Conservation (phyloP, 257 asterid genomes). For the Jacaranda copaia region DNA sequence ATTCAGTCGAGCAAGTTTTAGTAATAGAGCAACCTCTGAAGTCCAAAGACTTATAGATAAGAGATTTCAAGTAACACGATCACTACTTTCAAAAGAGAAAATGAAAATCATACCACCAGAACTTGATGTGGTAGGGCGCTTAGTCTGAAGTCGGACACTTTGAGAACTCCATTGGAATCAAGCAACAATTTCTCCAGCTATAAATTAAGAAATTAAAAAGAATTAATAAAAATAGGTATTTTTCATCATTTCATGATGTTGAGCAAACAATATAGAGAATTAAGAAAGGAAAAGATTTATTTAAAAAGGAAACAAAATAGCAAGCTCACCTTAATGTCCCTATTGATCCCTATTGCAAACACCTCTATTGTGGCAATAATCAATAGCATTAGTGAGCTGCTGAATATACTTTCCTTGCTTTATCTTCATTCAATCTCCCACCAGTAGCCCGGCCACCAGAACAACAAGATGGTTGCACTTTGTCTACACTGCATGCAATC, state of each 20-base stretch:
- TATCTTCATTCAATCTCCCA: slow-evolving; percentile 75
- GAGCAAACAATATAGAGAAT: no score
- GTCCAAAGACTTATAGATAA: no score
- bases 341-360: slow-evolving; percentile 82
- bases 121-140: slow-evolving; percentile 81
- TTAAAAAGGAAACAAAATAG: no score
- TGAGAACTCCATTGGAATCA: slow-evolving; percentile 66
- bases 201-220: slow-evolving; percentile 10
- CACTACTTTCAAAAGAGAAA: slow-evolving; percentile 22
- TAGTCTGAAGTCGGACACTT: slow-evolving; percentile 85
- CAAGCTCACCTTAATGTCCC: slow-evolving; percentile 75
- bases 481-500: no score
- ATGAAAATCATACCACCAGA: slow-evolving; percentile 50
- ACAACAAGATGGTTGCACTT: no score
- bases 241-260: no score
- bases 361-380: slow-evolving; percentile 93
- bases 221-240: no score
- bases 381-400: slow-evolving; percentile 86
- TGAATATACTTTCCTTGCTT: slow-evolving; percentile 75
- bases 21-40: no score
- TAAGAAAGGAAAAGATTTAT: no score
- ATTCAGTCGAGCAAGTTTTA: no score
- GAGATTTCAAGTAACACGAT: not conserved
- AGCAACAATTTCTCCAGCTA: slow-evolving; percentile 90
- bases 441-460: slow-evolving; percentile 54